Conservation (phyloP, 164 flowering plant genomes). For the Umbellularia californica region DNA sequence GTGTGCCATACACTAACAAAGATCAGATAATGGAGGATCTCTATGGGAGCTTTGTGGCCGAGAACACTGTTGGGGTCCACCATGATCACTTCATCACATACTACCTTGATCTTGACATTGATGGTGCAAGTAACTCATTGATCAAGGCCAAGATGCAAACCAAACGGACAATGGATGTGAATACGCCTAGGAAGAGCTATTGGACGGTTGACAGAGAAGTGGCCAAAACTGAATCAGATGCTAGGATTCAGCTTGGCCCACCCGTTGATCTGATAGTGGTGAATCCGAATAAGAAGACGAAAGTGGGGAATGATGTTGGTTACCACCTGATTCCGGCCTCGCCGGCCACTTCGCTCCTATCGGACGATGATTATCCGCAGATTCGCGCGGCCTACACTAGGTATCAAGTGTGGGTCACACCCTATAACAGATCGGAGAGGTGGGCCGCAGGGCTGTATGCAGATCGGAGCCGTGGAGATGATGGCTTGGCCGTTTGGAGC, state of each 20-base stretch:
- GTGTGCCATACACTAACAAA: constrained; percentile 31
- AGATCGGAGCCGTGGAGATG: constrained; percentile 1
- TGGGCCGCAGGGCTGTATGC: not conserved
- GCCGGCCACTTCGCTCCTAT: constrained; percentile 34
- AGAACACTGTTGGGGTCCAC: constrained; percentile 43
- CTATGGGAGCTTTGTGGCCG: constrained; percentile 49
- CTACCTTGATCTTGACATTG: constrained; percentile 69
- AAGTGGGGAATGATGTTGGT: constrained; percentile 54
- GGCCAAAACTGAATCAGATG: constrained; percentile 49
- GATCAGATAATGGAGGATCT: constrained; percentile 34
- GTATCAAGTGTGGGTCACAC: constrained; percentile 34
- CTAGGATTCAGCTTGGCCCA: constrained; percentile 32
- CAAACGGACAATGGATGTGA: constrained; percentile 7
- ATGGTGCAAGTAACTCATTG: constrained; percentile 55
- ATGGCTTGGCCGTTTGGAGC: constrained; percentile 1
- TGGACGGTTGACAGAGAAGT: constrained; percentile 47
- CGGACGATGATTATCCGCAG: constrained; percentile 69
- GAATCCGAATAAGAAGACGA: constrained; percentile 55
- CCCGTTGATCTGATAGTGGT: constrained; percentile 41
- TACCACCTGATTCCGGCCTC: constrained; percentile 48
- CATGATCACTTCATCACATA: constrained; percentile 74
- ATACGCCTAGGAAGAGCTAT: constrained; percentile 61
- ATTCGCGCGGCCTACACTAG: constrained; percentile 56
- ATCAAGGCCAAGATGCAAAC: constrained; percentile 39
- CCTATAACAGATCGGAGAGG: constrained; percentile 2